Evolutionary conservation across 495 filamentous ascomycete genomes (phyloP).

Genomic region (Trichoderma erinaceum): DNA sequence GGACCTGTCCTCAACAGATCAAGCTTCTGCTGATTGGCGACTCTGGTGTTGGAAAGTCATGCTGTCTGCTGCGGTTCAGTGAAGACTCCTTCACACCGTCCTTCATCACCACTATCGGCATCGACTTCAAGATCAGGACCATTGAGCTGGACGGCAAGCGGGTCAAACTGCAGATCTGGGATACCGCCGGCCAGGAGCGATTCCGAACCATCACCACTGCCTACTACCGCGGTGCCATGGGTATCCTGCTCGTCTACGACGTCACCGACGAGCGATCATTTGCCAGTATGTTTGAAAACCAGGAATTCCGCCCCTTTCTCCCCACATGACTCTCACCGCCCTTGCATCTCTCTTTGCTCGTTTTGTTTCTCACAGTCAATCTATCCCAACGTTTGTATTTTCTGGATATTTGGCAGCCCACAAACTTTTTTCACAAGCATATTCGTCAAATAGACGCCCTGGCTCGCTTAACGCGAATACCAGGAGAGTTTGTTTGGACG

Average conservation of each 20-base stretch:
- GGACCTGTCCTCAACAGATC: constrained; percentile 55
- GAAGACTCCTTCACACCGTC: constrained; percentile 98
- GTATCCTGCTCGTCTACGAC: constrained; percentile 95
- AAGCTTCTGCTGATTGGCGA: constrained; percentile 98
- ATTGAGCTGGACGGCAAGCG: constrained; percentile 98
- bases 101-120: constrained; percentile 99
- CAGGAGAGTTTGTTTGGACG: not conserved
- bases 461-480: not conserved
- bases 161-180: constrained; percentile 99
- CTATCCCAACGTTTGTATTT: not conserved
- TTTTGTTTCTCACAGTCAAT: not conserved
- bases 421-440: not conserved
- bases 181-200: constrained; percentile 94
- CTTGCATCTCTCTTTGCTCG: not conserved
- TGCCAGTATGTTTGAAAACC: constrained; percentile 64
- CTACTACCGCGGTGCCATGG: constrained; percentile 98
- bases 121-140: constrained; percentile 99
- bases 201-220: constrained; percentile 98
- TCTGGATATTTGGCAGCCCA: not conserved
- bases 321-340: constrained; percentile 11
- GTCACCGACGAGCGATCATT: constrained; percentile 97
- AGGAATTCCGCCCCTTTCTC: not conserved
- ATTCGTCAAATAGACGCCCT: not conserved
- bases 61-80: constrained; percentile 95
- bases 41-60: constrained; percentile 96